phyloP scores from a whole-genome alignment of 2,329 filamentous ascomycete species.

The Colletotrichum aenigma region DNA sequence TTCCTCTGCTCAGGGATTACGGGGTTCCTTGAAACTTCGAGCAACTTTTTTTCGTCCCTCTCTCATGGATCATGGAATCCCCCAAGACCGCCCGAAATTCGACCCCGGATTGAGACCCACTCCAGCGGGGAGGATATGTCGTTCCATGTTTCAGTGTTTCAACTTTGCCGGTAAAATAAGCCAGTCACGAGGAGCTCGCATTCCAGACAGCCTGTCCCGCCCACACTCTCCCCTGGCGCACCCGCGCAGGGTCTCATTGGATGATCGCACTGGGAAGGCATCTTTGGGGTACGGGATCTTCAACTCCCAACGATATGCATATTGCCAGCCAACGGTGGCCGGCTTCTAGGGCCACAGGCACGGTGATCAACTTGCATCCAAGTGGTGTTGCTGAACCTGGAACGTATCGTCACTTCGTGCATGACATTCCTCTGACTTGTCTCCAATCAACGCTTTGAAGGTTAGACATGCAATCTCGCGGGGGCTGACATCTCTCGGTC shows the following conservation, averaged over 20 bases:
- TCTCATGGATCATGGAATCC: neutral
- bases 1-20: neutral
- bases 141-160: conserved; percentile 22
- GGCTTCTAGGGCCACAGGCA: neutral
- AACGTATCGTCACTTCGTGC: neutral
- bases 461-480: neutral
- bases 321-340: neutral
- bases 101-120: conserved; percentile 18
- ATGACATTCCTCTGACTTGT: neutral
- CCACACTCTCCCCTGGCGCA: neutral
- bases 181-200: neutral
- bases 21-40: neutral
- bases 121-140: neutral
- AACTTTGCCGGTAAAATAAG: conserved; percentile 10
- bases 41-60: neutral
- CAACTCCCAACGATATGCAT: neutral
- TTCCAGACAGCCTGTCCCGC: neutral
- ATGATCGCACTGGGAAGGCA: neutral
- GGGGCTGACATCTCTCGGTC: neutral
- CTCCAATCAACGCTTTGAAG: neutral
- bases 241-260: neutral
- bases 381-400: neutral
- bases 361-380: neutral
- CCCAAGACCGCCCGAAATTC: conserved; percentile 4
- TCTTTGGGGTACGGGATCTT: neutral